Evolutionary conservation across 2,329 filamentous ascomycete genomes (phyloP).

Genomic region (Colletotrichum higginsianum): DNA sequence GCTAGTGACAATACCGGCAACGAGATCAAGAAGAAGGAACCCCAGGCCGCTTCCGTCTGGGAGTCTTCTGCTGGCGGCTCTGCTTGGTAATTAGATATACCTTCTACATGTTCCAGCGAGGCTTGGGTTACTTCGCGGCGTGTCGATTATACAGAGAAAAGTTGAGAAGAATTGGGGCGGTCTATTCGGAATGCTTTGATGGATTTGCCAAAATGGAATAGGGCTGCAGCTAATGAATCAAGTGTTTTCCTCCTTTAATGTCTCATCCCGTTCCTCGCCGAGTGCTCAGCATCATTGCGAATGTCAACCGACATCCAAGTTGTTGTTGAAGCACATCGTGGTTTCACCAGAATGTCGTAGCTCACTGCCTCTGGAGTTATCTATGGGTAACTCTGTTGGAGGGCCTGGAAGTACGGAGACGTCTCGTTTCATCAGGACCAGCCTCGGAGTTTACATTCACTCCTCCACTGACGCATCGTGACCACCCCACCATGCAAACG

Average conservation of each 20-base stretch:
- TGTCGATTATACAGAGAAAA: conserved; percentile 18
- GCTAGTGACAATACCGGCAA: conserved; percentile 25
- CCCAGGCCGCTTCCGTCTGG: conserved; percentile 37
- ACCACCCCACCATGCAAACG: neutral
- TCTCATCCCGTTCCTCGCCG: neutral
- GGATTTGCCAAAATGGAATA: conserved; percentile 39
- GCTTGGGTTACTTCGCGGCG: neutral
- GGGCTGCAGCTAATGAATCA: conserved; percentile 25
- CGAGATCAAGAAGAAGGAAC: conserved; percentile 16
- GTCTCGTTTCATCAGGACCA: neutral
- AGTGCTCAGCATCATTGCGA: neutral
- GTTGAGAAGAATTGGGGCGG: conserved; percentile 23
- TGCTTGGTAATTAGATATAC: conserved; percentile 36
- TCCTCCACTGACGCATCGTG: neutral
- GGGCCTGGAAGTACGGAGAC: neutral
- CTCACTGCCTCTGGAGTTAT: neutral
- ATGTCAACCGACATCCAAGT: neutral
- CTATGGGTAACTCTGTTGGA: neutral
- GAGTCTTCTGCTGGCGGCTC: conserved; percentile 24
- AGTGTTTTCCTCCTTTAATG: conserved; percentile 5
- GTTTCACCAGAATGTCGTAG: neutral
- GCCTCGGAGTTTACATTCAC: neutral
- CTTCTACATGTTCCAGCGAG: conserved; percentile 8
- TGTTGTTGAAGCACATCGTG: too few relatives aligned
- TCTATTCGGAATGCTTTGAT: conserved; percentile 43